Evolutionary conservation across 2,329 filamentous ascomycete genomes (phyloP).

Genomic region (Emergomyces pasteurianus): DNA sequence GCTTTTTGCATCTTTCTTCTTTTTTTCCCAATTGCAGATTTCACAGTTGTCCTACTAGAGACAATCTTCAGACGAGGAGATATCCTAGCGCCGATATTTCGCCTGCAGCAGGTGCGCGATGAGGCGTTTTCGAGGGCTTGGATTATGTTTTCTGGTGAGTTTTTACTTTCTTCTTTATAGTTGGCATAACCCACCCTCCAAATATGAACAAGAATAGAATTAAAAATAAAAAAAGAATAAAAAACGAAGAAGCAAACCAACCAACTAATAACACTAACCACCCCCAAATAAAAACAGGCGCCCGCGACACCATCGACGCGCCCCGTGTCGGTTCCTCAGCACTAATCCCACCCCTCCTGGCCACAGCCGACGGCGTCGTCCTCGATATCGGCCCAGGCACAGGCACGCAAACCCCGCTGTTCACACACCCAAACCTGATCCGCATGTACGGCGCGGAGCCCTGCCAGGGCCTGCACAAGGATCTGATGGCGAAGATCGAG

Average conservation of each 20-base stretch:
- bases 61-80: slow-evolving; percentile 23
- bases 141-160: slow-evolving; percentile 27
- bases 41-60: slow-evolving; percentile 21
- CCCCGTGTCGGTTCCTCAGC: slow-evolving; percentile 20
- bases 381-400: slow-evolving; percentile 42
- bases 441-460: slow-evolving; percentile 46
- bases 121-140: slow-evolving; percentile 32
- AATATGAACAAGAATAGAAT: background rate
- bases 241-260: background rate
- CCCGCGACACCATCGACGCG: slow-evolving; percentile 3
- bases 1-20: background rate
- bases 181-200: too few relatives aligned
- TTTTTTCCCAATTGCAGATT: slow-evolving; percentile 17
- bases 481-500: slow-evolving; percentile 30
- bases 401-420: slow-evolving; percentile 38
- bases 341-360: slow-evolving; percentile 31
- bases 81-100: slow-evolving; percentile 23
- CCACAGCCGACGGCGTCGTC: slow-evolving; percentile 30
- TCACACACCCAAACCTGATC: slow-evolving; percentile 31
- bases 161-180: background rate
- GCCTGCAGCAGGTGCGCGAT: slow-evolving; percentile 22
- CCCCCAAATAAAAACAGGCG: background rate
- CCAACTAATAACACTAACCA: background rate
- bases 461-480: slow-evolving; percentile 34
- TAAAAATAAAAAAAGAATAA: background rate